Evolutionary conservation across 2,329 filamentous ascomycete genomes (phyloP).

Genomic region (Fusarium mundagurra): DNA sequence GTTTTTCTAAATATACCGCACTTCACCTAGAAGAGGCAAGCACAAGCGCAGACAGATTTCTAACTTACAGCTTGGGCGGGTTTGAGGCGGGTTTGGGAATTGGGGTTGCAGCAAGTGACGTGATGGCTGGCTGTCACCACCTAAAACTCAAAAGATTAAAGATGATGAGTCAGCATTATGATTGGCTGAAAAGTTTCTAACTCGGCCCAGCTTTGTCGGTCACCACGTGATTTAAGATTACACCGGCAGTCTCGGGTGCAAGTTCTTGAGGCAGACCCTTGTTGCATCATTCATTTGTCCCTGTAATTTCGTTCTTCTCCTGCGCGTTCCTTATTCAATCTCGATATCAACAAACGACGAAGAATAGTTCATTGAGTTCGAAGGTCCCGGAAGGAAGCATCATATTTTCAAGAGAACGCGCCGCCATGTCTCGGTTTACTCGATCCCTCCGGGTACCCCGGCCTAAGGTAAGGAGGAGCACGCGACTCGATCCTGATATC

Average conservation of each 20-base stretch:
- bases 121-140: conserved; percentile 18
- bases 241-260: conserved; percentile 30
- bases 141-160: background rate
- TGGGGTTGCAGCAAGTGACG: conserved; percentile 30
- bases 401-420: conserved; percentile 4
- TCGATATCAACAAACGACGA: conserved; percentile 6
- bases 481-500: conserved; percentile 3
- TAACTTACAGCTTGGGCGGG: background rate
- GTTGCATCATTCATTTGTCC: conserved; percentile 40
- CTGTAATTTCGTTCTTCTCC: conserved; percentile 19
- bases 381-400: conserved; percentile 2
- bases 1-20: background rate
- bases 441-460: conserved; percentile 53
- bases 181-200: conserved; percentile 18
- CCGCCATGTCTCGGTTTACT: conserved; percentile 50
- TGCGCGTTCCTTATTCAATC: conserved; percentile 13
- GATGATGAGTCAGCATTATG: conserved; percentile 5
- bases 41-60: background rate
- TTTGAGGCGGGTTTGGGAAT: background rate
- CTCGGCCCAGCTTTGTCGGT: background rate
- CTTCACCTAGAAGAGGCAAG: conserved; percentile 5
- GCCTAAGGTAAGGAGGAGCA: conserved; percentile 50
- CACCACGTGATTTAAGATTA: conserved; percentile 31
- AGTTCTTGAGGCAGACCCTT: conserved; percentile 35
- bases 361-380: background rate